Evolutionary conservation across 2,329 filamentous ascomycete genomes (phyloP).

Genomic region (Podosphaera aphanis): DNA sequence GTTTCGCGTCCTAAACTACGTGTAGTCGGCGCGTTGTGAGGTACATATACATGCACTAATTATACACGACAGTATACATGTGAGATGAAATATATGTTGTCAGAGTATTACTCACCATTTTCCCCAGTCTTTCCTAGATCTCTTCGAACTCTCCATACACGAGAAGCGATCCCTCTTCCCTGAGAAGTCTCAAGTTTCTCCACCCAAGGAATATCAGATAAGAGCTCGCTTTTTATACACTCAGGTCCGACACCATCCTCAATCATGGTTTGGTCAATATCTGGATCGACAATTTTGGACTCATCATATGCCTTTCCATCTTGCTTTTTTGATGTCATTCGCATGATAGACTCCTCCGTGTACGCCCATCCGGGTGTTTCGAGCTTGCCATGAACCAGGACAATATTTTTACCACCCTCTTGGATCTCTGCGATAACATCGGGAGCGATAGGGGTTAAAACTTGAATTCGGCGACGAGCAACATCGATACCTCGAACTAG

Average conservation of each 20-base stretch:
- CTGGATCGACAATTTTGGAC: neutral
- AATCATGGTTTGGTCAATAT: neutral
- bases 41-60: no score
- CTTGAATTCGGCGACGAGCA: constrained; percentile 28
- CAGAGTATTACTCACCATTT: constrained; percentile 3
- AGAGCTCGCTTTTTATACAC: constrained; percentile 4
- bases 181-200: constrained; percentile 31
- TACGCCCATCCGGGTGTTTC: constrained; percentile 49
- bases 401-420: constrained; percentile 24
- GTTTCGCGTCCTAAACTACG: no score
- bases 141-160: constrained; percentile 39
- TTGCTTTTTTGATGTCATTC: constrained; percentile 5
- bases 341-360: constrained; percentile 32
- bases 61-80: no score
- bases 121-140: constrained; percentile 26
- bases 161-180: constrained; percentile 31
- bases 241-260: neutral
- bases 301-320: constrained; percentile 7
- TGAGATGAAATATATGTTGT: no score
- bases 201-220: constrained; percentile 29
- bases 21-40: no score
- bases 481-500: constrained; percentile 48
- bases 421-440: constrained; percentile 20
- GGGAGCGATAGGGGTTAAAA: constrained; percentile 35
- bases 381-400: constrained; percentile 44